A percentile compares a stretch with the other conserved stretches of the same genome.
phyloP scores from a whole-genome alignment of 768 basidiomycete species.

The Podaxis sp. region DNA sequence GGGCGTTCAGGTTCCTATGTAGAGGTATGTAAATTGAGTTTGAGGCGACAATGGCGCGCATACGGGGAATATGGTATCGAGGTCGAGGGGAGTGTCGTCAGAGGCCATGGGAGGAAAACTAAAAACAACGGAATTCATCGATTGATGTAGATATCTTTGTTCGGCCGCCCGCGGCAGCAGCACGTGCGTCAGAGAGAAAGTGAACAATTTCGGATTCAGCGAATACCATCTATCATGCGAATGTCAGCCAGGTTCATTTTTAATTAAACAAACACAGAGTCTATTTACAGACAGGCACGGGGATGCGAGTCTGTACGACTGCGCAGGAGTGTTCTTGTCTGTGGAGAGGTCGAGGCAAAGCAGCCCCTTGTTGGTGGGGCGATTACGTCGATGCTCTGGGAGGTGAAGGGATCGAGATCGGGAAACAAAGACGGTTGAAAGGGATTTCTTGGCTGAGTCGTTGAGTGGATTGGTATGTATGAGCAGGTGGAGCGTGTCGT shows the following conservation, averaged over 20 bases:
- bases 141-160: background rate
- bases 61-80: conserved; percentile 53
- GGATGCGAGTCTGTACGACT: no score
- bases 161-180: background rate
- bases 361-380: no score
- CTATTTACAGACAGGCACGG: no score
- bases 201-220: background rate
- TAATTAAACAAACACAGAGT: no score
- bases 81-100: conserved; percentile 32
- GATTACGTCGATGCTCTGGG: no score
- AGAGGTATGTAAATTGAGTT: background rate
- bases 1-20: conserved; percentile 65
- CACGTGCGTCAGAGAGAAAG: background rate
- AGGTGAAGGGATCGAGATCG: no score
- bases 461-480: background rate
- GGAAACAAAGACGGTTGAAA: background rate
- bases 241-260: no score
- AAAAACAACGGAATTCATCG: background rate
- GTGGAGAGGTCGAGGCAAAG: no score
- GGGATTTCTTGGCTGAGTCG: background rate
- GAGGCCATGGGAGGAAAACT: conserved; percentile 16
- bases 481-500: background rate
- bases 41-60: conserved; percentile 3
- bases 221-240: background rate
- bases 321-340: no score